A percentile compares a stretch with the other conserved stretches of the same genome.
Conservation (phyloP, 73 alveolate species). For the Effrenium voratum region DNA sequence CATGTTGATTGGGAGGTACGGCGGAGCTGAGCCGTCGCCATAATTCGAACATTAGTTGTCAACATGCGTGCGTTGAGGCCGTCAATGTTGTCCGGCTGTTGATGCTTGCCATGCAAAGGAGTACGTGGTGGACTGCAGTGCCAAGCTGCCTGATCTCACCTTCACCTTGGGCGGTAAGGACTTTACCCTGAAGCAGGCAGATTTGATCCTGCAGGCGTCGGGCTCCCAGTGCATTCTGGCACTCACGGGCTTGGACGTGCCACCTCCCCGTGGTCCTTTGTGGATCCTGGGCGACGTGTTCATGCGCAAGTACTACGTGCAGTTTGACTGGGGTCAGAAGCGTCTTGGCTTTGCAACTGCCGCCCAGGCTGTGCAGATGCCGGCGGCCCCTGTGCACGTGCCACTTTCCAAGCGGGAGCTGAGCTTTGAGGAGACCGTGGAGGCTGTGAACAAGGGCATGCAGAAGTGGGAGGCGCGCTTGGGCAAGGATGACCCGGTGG, state of each 20-base stretch:
- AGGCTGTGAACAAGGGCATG: constrained; percentile 34
- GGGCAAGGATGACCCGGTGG: constrained; percentile 37
- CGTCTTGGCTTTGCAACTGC: constrained; percentile 93
- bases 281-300: constrained; percentile 95
- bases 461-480: constrained; percentile 75
- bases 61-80: too few species aligned
- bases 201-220: constrained; percentile 54
- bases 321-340: constrained; percentile 95
- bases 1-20: too few species aligned
- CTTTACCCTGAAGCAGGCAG: constrained; percentile 77
- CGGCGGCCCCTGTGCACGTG: not conserved
- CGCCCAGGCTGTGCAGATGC: not conserved
- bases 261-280: constrained; percentile 73
- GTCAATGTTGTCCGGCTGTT: too few species aligned
- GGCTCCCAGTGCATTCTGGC: constrained; percentile 78
- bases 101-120: too few species aligned
- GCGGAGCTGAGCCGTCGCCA: too few species aligned
- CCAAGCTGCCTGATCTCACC: constrained; percentile 64
- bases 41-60: too few species aligned
- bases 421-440: constrained; percentile 55
- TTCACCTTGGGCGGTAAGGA: constrained; percentile 88
- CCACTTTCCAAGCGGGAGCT: constrained; percentile 81
- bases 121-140: constrained; percentile 86
- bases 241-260: constrained; percentile 87
- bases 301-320: constrained; percentile 94